phyloP scores from a whole-genome alignment of 768 basidiomycete genomes.

The Trametes cingulata region DNA sequence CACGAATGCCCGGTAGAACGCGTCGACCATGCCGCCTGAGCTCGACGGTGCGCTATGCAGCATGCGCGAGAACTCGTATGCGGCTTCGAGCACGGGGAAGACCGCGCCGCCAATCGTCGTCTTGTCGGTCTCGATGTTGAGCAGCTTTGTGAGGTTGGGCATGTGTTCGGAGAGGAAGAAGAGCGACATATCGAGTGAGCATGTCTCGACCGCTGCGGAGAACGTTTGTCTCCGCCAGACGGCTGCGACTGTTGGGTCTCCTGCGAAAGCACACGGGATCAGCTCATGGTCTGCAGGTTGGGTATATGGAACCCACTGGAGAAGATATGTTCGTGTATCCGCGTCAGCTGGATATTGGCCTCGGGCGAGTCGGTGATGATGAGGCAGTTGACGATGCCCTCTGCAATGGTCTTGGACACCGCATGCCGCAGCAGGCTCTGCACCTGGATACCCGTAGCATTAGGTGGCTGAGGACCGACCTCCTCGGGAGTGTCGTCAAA shows the following conservation, averaged over 20 bases:
- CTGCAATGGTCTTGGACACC: constrained; percentile 72
- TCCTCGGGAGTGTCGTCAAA: constrained; percentile 50
- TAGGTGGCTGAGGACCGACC: constrained; percentile 29
- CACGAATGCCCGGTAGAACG: constrained; percentile 85
- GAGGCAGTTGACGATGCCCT: constrained; percentile 82
- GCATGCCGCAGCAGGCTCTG: constrained; percentile 82
- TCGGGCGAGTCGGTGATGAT: constrained; percentile 85
- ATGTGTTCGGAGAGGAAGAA: constrained; percentile 73
- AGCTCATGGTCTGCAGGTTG: neutral
- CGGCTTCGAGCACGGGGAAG: constrained; percentile 65
- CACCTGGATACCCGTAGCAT: constrained; percentile 61
- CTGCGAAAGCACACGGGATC: constrained; percentile 37
- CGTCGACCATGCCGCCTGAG: constrained; percentile 53
- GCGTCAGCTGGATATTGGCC: constrained; percentile 79
- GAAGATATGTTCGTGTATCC: constrained; percentile 89
- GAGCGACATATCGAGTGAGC: constrained; percentile 68
- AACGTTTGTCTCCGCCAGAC: constrained; percentile 92
- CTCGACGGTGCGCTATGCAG: constrained; percentile 68
- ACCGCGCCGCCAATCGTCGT: constrained; percentile 35
- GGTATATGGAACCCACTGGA: constrained; percentile 53
- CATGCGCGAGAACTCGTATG: constrained; percentile 83
- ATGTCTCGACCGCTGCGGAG: constrained; percentile 79
- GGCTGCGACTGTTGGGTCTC: constrained; percentile 83
- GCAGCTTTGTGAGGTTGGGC: constrained; percentile 58
- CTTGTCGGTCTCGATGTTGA: constrained; percentile 37